phyloP scores from a whole-genome alignment of 140 eudicot genomes.

The Stevia rebaudiana region DNA sequence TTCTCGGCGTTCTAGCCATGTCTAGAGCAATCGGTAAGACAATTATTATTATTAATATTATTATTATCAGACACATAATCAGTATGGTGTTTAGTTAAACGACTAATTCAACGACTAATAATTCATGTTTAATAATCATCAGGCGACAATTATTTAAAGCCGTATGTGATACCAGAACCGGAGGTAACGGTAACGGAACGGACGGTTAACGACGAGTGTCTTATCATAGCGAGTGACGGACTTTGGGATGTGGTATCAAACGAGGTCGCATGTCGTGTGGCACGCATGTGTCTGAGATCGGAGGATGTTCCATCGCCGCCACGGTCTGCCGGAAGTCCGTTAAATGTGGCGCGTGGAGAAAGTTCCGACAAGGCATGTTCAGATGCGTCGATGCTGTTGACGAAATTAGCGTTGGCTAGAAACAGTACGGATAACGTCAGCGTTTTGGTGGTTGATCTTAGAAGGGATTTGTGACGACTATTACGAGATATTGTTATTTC shows the following conservation, averaged over 20 bases:
- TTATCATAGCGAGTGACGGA: conserved; percentile 82
- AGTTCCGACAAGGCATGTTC: conserved; percentile 89
- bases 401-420: conserved; percentile 88
- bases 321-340: conserved; percentile 43
- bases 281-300: conserved; percentile 67
- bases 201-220: conserved; percentile 68
- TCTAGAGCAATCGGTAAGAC: conserved; percentile 94
- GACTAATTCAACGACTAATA: background rate
- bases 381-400: conserved; percentile 76
- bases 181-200: conserved; percentile 94
- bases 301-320: conserved; percentile 47
- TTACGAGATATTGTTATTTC: background rate
- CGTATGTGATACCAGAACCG: conserved; percentile 89
- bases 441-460: conserved; percentile 79
- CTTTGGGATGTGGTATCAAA: conserved; percentile 94
- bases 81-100: no score
- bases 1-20: conserved; percentile 70
- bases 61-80: no score
- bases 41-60: no score
- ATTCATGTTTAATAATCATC: background rate
- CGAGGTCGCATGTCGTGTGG: conserved; percentile 84
- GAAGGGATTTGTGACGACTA: conserved; percentile 23
- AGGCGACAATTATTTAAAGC: conserved; percentile 90
- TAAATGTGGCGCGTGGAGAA: conserved; percentile 43
- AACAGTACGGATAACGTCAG: conserved; percentile 79